Evolutionary conservation across 371 early-diverging fungal species (phyloP).

Genomic region (Coemansia sp.): DNA sequence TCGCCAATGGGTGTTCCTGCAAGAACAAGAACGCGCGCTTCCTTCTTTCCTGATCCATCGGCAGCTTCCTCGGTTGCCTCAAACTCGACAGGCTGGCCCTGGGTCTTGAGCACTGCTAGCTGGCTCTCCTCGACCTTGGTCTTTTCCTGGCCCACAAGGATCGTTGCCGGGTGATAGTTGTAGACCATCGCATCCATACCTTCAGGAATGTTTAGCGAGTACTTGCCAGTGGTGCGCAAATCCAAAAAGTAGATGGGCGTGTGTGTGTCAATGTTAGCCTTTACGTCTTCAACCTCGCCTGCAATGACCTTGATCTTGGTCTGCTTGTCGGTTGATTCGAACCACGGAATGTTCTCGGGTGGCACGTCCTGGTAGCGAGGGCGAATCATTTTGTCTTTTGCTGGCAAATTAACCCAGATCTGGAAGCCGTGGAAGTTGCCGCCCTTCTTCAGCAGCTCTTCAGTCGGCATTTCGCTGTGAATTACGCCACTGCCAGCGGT

Average conservation of each 20-base stretch:
- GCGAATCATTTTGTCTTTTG: slow-evolving; percentile 72
- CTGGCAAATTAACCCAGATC: slow-evolving; percentile 83
- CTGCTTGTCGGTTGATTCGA: slow-evolving; percentile 51
- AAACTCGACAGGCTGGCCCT: slow-evolving; percentile 25
- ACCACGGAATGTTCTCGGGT: slow-evolving; percentile 60
- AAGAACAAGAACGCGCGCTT: slow-evolving; percentile 44
- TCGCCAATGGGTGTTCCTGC: slow-evolving; percentile 48
- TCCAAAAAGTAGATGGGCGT: slow-evolving; percentile 60
- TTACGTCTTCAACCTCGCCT: slow-evolving; percentile 54
- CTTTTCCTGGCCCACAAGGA: slow-evolving; percentile 45
- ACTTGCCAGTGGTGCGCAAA: slow-evolving; percentile 47
- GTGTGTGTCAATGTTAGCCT: slow-evolving; percentile 54
- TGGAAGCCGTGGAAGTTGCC: slow-evolving; percentile 67
- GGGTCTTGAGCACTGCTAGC: slow-evolving; percentile 35
- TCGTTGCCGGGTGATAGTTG: slow-evolving; percentile 46
- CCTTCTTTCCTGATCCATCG: slow-evolving; percentile 32
- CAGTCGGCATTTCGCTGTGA: slow-evolving; percentile 74
- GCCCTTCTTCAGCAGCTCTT: slow-evolving; percentile 47
- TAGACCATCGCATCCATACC: slow-evolving; percentile 56
- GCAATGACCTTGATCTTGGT: slow-evolving; percentile 58
- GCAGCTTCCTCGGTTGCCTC: slow-evolving; percentile 25
- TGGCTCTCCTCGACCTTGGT: slow-evolving; percentile 39
- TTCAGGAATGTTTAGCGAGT: slow-evolving; percentile 51
- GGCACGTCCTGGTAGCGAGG: slow-evolving; percentile 77
- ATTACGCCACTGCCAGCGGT: slow-evolving; percentile 77